Evolutionary conservation across 1,139 yeast species (phyloP), one percentile per base, ranked within the genome.

Genomic region (Suhomyces guaymorum): DNA sequence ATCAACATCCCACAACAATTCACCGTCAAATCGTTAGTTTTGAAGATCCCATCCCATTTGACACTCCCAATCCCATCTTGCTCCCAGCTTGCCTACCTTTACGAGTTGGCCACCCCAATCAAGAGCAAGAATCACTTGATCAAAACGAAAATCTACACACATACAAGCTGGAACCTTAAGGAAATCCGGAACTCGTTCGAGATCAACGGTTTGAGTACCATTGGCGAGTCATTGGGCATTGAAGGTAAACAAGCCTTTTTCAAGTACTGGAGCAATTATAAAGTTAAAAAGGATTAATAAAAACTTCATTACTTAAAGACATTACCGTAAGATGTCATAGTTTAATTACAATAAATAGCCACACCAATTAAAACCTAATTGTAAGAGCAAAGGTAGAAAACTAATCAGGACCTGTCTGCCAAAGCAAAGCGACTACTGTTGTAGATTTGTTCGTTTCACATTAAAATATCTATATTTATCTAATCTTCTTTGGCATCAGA

Each of bases 11-110:
- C 28, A 17, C 24, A 18, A 23, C 29, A 31, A 4, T 57, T 58
- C 44, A 54, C 52, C 15, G 48, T 73, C 33, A 76, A 71, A 44
- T 61, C 77, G 0, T 40, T 77, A 23, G 66, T 73, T 18, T 44
- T 78, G 34, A 74, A 70, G 43, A 42, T 70, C 18, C 76, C 77
- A 10, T 49, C 33, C 5, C 51, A 54, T 42, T 57, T 63, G 29
- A 57, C 68, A 3, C 45, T 63, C 13, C 68, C 73, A 8, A 57
- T 66, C 24, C 69, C 72, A 4, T 36, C 47, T 27, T 26, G 47
- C 8, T 43, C 55, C 7, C 46, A 41, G 15, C 37, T 45, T n/a
- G 32, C 44, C 13, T 67, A 62, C 41, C 39, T 61, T 12, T 51
- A 43, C 36, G 53, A 54, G 26, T 49, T 63, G 29, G 43, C 65